phyloP scores from a whole-genome alignment of 1,139 yeast species.

The Nakaseomyces uthaithaninus region DNA sequence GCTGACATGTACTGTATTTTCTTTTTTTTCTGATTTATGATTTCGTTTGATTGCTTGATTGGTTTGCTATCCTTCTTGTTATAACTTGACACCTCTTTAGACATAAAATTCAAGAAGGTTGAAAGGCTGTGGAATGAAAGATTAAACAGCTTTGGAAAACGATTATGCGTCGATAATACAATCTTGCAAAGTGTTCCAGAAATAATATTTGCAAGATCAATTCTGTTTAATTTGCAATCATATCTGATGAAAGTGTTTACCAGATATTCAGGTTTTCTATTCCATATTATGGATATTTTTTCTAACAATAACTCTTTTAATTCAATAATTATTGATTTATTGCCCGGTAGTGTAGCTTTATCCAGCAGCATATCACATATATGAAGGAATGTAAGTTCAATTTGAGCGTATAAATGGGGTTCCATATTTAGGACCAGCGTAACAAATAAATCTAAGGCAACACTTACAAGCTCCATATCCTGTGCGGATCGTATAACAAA shows the following conservation, averaged over 20 bases:
- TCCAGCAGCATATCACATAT: constrained; percentile 49
- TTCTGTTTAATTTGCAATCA: constrained; percentile 84
- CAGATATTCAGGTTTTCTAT: constrained; percentile 69
- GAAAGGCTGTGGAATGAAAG: not conserved
- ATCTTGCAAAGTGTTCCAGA: constrained; percentile 65
- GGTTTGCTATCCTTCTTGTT: constrained; percentile 16
- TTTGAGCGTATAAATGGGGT: constrained; percentile 51
- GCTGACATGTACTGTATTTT: constrained; percentile 70
- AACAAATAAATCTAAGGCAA: constrained; percentile 65
- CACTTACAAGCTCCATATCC: constrained; percentile 54
- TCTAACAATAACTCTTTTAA: constrained; percentile 77
- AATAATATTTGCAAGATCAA: constrained; percentile 61
- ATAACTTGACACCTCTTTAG: constrained; percentile 42
- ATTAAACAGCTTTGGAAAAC: not conserved
- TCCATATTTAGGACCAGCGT: constrained; percentile 56
- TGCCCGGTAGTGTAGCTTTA: constrained; percentile 23
- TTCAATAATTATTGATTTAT: constrained; percentile 5
- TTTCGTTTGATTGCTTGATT: constrained; percentile 11
- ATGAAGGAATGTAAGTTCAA: constrained; percentile 54
- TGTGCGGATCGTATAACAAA: constrained; percentile 68
- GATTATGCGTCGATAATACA: constrained; percentile 70
- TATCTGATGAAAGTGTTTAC: constrained; percentile 67
- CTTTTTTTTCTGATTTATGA: constrained; percentile 41
- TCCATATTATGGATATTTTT: constrained; percentile 72
- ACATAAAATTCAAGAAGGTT: constrained; percentile 44